Evolutionary conservation across 371 early-diverging fungal genomes (phyloP).

Genomic region (Smittium mucronatum): DNA sequence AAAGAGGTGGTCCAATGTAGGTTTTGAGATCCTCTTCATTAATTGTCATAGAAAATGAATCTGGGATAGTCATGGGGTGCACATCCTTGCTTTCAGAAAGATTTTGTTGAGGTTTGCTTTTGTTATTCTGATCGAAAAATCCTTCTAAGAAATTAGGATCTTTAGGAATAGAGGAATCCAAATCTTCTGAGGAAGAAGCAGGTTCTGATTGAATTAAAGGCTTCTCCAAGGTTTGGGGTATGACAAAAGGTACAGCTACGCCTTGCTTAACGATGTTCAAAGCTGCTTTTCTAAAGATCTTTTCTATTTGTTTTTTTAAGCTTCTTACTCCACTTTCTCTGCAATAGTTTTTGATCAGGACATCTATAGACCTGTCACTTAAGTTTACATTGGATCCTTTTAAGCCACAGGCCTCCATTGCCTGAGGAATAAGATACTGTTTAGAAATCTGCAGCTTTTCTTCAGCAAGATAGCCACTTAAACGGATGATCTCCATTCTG

Average conservation of each 20-base stretch:
- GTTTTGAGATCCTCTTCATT: conserved; percentile 60
- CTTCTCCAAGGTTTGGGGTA: conserved; percentile 11
- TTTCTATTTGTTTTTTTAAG: conserved; percentile 93
- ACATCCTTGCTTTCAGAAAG: conserved; percentile 14
- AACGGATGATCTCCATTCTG: conserved; percentile 92
- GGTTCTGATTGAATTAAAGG: conserved; percentile 9
- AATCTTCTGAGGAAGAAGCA: not conserved
- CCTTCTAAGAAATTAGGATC: not conserved
- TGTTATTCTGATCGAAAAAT: not conserved
- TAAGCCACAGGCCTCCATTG: conserved; percentile 66
- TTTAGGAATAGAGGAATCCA: not conserved
- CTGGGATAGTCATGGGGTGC: conserved; percentile 40
- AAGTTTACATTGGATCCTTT: conserved; percentile 56
- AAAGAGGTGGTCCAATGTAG: conserved; percentile 85
- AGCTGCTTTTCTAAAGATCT: conserved; percentile 93
- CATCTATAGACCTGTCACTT: conserved; percentile 60
- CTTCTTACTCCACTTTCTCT: conserved; percentile 95
- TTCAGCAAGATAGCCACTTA: conserved; percentile 91
- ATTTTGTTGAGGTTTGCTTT: not conserved
- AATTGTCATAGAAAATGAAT: conserved; percentile 44
- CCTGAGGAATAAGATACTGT: conserved; percentile 73
- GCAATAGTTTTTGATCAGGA: conserved; percentile 78
- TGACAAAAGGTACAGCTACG: conserved; percentile 16
- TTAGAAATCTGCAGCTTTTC: conserved; percentile 93
- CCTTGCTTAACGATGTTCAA: conserved; percentile 57